Evolutionary conservation across 495 filamentous ascomycete species (phyloP).

Genomic region (Recurvomyces mirabilis): DNA sequence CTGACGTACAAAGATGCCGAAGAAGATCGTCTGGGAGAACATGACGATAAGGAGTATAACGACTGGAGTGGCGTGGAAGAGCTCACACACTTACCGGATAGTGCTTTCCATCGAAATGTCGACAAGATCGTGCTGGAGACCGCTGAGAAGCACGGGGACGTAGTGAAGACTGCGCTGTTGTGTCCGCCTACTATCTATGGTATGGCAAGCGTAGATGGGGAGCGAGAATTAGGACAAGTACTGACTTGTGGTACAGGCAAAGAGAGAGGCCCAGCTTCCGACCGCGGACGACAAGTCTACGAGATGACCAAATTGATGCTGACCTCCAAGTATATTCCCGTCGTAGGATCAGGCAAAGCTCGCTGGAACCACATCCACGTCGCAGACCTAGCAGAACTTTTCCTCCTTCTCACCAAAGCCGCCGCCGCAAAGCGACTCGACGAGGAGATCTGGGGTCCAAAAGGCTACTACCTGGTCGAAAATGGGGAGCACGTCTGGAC

Average conservation of each 20-base stretch:
- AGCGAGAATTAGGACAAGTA: background rate
- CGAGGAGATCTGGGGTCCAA: slow-evolving; percentile 54
- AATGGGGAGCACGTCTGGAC: slow-evolving; percentile 62
- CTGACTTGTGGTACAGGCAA: slow-evolving; percentile 30
- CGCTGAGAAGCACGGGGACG: slow-evolving; percentile 32
- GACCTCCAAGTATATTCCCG: slow-evolving; percentile 48
- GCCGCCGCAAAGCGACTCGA: slow-evolving; percentile 43
- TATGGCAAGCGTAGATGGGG: background rate
- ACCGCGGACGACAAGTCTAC: slow-evolving; percentile 53
- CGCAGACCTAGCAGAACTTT: slow-evolving; percentile 55
- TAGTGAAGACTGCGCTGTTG: slow-evolving; percentile 56
- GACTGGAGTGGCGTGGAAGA: slow-evolving; percentile 48
- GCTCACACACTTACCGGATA: slow-evolving; percentile 43
- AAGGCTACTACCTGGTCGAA: slow-evolving; percentile 66
- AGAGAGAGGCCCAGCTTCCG: slow-evolving; percentile 60
- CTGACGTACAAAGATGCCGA: slow-evolving; percentile 41
- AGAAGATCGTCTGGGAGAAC: slow-evolving; percentile 40
- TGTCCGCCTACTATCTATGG: slow-evolving; percentile 70
- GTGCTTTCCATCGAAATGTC: slow-evolving; percentile 51
- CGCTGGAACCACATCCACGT: slow-evolving; percentile 69
- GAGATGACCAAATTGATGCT: slow-evolving; percentile 45
- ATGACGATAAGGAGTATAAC: slow-evolving; percentile 41
- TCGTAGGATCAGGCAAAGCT: slow-evolving; percentile 51
- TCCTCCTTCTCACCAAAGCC: slow-evolving; percentile 52
- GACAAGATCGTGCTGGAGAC: slow-evolving; percentile 47